Conservation (phyloP, 805 yeast genomes). For the Candida namnaoensis region DNA sequence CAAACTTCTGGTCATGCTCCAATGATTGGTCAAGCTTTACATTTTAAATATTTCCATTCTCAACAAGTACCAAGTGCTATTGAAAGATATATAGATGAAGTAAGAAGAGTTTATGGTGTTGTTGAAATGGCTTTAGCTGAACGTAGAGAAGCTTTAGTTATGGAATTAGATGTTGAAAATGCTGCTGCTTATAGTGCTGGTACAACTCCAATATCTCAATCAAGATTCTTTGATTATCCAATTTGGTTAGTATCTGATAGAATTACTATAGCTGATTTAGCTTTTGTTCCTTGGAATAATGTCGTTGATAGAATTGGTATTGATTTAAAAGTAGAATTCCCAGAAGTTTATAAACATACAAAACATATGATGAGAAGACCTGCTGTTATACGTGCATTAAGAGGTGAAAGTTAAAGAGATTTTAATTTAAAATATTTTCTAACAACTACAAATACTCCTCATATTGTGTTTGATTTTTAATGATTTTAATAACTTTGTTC, state of each 20-base stretch:
- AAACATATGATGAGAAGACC: slow-evolving; percentile 93
- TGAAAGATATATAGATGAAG: slow-evolving; percentile 87
- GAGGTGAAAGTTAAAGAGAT: slow-evolving; percentile 47
- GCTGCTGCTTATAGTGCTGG: slow-evolving; percentile 86
- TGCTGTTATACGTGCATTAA: slow-evolving; percentile 78
- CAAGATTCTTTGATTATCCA: slow-evolving; percentile 84
- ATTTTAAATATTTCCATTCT: slow-evolving; percentile 85
- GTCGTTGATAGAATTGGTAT: slow-evolving; percentile 91
- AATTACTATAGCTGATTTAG: slow-evolving; percentile 79
- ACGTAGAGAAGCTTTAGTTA: slow-evolving; percentile 78
- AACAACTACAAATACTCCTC: too few species aligned
- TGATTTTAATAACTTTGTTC: too few species aligned
- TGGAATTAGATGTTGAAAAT: slow-evolving; percentile 83
- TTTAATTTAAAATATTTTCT: too few species aligned
- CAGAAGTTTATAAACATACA: slow-evolving; percentile 96
- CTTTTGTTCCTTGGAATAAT: slow-evolving; percentile 95
- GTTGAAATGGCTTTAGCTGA: slow-evolving; percentile 94
- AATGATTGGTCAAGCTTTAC: slow-evolving; percentile 97
- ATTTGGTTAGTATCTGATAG: slow-evolving; percentile 91
- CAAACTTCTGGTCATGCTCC: slow-evolving; percentile 98
- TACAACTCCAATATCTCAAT: slow-evolving; percentile 76
- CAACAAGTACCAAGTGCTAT: slow-evolving; percentile 82
- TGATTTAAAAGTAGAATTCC: slow-evolving; percentile 78
- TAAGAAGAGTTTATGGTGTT: slow-evolving; percentile 87
- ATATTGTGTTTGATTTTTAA: too few species aligned